Conservation (phyloP, 352 stramenopile species). For the Halophytophthora polymorphica region DNA sequence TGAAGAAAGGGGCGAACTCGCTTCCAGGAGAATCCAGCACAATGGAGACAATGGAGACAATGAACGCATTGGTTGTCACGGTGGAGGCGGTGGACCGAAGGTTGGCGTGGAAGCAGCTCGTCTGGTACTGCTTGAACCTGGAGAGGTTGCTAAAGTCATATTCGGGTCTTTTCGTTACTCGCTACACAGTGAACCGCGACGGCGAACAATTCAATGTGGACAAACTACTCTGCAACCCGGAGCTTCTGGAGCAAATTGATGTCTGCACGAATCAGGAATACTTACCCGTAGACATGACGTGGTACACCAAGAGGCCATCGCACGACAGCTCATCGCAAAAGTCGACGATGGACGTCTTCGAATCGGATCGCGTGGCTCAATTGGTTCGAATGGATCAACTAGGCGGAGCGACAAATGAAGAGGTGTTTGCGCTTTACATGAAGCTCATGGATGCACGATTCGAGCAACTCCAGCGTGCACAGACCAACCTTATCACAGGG, state of each 20-base stretch:
- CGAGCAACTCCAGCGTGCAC: not conserved
- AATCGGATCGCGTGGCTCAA: too few species aligned
- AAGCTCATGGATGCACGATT: slow-evolving; percentile 3
- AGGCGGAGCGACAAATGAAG: too few species aligned
- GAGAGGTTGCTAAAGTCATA: slow-evolving; percentile 11
- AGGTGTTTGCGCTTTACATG: slow-evolving; percentile 4
- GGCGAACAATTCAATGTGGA: slow-evolving; percentile 8
- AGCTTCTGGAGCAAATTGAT: slow-evolving; percentile 6
- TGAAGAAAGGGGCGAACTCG: not conserved
- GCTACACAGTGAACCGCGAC: slow-evolving; percentile 1
- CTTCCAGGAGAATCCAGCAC: not conserved
- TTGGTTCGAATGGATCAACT: too few species aligned
- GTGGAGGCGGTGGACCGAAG: slow-evolving; percentile 2
- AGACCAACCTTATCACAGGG: slow-evolving; percentile 5
- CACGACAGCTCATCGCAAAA: too few species aligned
- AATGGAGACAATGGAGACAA: not conserved
- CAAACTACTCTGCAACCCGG: slow-evolving; percentile 6
- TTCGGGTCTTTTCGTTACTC: slow-evolving; percentile 6
- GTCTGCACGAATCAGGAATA: slow-evolving; percentile 5
- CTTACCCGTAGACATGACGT: slow-evolving; percentile 10
- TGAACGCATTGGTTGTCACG: not conserved
- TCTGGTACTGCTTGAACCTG: slow-evolving; percentile 12
- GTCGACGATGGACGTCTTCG: not conserved
- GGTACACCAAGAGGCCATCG: slow-evolving; percentile 10
- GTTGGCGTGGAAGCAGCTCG: slow-evolving; percentile 11